Conservation (phyloP, 305 asterid genomes). For the Vinca major region DNA sequence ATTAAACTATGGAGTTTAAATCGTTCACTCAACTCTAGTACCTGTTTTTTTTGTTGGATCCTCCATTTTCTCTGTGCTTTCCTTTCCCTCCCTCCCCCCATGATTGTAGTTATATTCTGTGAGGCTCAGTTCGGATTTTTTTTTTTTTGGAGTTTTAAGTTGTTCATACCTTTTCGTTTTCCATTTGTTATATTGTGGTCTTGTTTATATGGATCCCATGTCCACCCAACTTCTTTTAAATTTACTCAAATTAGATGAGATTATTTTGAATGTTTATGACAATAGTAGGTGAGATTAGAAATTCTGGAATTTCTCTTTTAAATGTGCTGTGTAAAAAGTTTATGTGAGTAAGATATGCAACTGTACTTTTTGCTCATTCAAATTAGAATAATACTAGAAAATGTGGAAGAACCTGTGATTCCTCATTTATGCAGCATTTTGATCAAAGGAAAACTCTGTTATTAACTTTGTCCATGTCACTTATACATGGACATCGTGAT, state of each 20-base stretch:
- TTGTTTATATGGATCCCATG: neutral
- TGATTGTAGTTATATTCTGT: neutral
- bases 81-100: neutral
- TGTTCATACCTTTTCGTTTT: conserved; percentile 4
- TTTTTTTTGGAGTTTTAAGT: too few relatives aligned
- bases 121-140: conserved; percentile 8
- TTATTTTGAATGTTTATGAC: neutral
- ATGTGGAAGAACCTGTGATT: too few relatives aligned
- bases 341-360: too few relatives aligned
- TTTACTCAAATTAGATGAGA: neutral
- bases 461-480: too few relatives aligned
- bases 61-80: neutral
- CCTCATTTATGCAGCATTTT: too few relatives aligned
- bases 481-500: too few relatives aligned
- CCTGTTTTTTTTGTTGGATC: neutral
- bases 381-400: too few relatives aligned
- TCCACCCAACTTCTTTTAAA: too few relatives aligned
- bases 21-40: neutral
- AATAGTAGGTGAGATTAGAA: neutral
- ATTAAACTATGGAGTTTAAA: neutral
- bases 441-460: too few relatives aligned
- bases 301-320: neutral
- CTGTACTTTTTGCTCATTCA: too few relatives aligned
- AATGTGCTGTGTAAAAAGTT: too few relatives aligned
- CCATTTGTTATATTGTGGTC: neutral